Evolutionary conservation across 106 monocot genomes (phyloP), one percentile per base, ranked within the genome.

Genomic region (Dendrobium nobile): DNA sequence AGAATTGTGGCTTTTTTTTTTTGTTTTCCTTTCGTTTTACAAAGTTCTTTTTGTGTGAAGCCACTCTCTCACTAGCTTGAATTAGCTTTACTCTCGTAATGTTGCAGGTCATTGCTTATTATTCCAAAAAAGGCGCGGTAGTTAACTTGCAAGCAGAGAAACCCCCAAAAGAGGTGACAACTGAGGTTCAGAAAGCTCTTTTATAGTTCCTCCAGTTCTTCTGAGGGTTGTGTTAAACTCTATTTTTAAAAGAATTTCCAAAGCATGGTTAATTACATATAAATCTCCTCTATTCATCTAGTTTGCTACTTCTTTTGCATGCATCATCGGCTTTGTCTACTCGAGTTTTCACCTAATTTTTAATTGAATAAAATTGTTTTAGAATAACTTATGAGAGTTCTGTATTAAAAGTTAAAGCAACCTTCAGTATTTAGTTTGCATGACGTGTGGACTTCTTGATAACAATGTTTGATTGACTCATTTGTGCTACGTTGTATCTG

Each of bases 51-150:
- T 26, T 28, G 28, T 67, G 28, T 2, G 27, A 64, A 64, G 5
- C n/a, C 64, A 26, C 26, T 31, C 28, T 67, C 28, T 28, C 8
- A 26, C 22, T 22, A 28, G 67, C 27, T 67, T 67, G 67, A 67
- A 26, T 67, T 51, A 13, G 10, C 51, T 13, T 73, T 73, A 41
- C 41, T 15, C 40, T 73, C 41, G 40, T 61, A 11, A 16, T 19
- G 41, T 82, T 85, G 47, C 67, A 86, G 82, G 86, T 86, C 22
- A 82, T 82, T 67, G 82, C 75, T 79, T 86, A 86, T 67, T 86
- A 86, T 41, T 16, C 73, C 26, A 86, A 75, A 64, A 86, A 86
- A 45, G 82, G 79, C 19, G 40, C 54, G 5, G 75, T 86, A 75
- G 82, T 79, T 17, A 22, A 82, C 8, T 78, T 86, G 42, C 82